Evolutionary conservation across 208 protist genomes (phyloP), one percentile per base, ranked within the genome.

Genomic region (Wallacemonas collosoma): DNA sequence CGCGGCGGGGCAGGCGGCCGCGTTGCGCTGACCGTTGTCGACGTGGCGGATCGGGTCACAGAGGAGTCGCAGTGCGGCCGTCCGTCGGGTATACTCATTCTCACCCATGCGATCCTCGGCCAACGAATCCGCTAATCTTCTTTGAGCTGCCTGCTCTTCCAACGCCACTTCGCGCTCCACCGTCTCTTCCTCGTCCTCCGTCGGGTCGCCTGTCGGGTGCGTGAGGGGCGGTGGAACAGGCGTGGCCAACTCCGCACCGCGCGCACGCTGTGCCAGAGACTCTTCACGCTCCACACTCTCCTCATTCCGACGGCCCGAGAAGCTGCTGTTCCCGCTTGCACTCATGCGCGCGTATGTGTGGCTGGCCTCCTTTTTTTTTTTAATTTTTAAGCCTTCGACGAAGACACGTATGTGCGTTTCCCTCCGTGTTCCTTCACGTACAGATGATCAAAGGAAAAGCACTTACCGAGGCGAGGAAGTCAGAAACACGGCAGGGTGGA

Each of bases 101-200:
- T 65, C 60, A 50, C 26, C 50, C 60, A 65, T 65, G 60, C 60
- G 60, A 26, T 65, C 60, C 26, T 48, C 8, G 15, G 60, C 60
- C n/a, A 65, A 41, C 17, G 12, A 3, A 38, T 65, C 15, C 14
- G 60, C 60, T 11, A 65, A 41, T n/a, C 40, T 4, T 41, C 7
- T 3, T 35, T 41, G 5, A 4, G 38, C 43, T 38, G 38, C 40
- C 7, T 14, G 3, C 7, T 65, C 60, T 39, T 65, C 60, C 15
- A 4, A 9, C 7, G 36, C 60, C 60, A 65, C 60, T 11, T 65
- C 41, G 14, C n/a, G 15, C 7, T 3, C 43, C 3, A 65, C 36
- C 9, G n/a, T 5, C 7, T 6, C 36, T 6, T n/a, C 60, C 38
- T 65, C 60, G 12, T 44, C 38, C 0, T 57, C 53, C 26, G 26